Base-by-base conservation (phyloP, 2,329 filamentous ascomycete genomes). In the Dendrostoma leiphaemia region DNA sequence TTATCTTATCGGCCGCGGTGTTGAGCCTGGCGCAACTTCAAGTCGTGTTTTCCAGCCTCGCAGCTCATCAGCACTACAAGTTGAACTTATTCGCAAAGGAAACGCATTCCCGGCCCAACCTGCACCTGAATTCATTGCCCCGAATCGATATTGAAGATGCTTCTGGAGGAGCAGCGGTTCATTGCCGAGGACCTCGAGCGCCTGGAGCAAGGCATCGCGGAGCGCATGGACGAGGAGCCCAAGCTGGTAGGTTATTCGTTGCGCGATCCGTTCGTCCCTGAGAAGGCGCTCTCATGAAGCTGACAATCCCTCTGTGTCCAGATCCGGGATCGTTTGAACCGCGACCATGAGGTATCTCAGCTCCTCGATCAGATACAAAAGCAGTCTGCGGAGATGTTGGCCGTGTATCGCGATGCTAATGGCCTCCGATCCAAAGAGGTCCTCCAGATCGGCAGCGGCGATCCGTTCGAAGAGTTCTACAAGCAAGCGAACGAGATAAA, bases 161-260 rank as follows among this genome's bases (percentile, higher is more conserved):
- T 96, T 62, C 75, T 97, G 60, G 95, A 99, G 78, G 92, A 97
- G 64, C 89, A 97, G 74, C 84, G 94, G 64, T 91, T 90, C 66
- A 84, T 97, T 64, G 92, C 97, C 65, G 94, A 99, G 82, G 94
- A 99, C 73, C 77, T 99, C 48, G 94, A 99, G 80, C 87, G 94
- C 60, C 82, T 99, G 56, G 94, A 99, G 74, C 91, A 96, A 71
- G 94, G 90, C 51, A 88, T 97, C 65, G 88, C 90, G 51, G 92
- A 97, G 74, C 89, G 92, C 65, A 84, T 95, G 57, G 81, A 85
- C 59, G 91, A 97, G 62, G 91, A 97, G 61, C 92, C 93, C 43
- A 90, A 88, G 72, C 89, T 93, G 71, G 90, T 92, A 76, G 15
- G 45, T 43, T 35, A 32, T 29, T 15, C n/a, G 38, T 21, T 21